Conservation (phyloP, 768 basidiomycete species). For the Russula griseocarnosa region DNA sequence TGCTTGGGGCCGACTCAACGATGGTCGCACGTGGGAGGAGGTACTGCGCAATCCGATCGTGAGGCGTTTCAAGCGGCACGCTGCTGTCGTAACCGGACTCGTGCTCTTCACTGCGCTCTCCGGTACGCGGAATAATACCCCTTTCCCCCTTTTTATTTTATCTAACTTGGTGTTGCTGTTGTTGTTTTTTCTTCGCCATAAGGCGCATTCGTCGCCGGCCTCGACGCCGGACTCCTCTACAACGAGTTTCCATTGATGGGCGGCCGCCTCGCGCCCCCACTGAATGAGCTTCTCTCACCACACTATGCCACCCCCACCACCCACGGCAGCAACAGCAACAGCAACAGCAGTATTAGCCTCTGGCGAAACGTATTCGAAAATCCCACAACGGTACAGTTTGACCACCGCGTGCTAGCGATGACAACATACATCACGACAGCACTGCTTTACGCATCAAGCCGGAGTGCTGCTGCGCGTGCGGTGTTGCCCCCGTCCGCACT, state of each 20-base stretch:
- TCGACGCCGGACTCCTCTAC: constrained; percentile 95
- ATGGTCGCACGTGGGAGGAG: constrained; percentile 40
- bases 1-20: constrained; percentile 53
- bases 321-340: constrained; percentile 46
- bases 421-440: constrained; percentile 75
- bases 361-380: constrained; percentile 98
- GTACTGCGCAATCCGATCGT: constrained; percentile 56
- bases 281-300: constrained; percentile 73
- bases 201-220: constrained; percentile 98
- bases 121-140: constrained; percentile 46
- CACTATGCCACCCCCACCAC: constrained; percentile 55
- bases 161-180: not conserved
- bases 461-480: constrained; percentile 44
- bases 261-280: constrained; percentile 74
- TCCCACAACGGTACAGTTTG: constrained; percentile 95
- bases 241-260: constrained; percentile 99
- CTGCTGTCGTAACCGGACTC: constrained; percentile 64
- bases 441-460: constrained; percentile 56
- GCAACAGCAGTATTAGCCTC: constrained; percentile 60
- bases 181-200: constrained; percentile 1
- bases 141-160: constrained; percentile 2
- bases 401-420: constrained; percentile 91
- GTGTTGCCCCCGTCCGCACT: constrained; percentile 59
- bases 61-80: constrained; percentile 52
- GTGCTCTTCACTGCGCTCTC: constrained; percentile 92